Base-by-base conservation (phyloP, 176 grass and related monocot genomes). In the Rhynchospora pubera region DNA sequence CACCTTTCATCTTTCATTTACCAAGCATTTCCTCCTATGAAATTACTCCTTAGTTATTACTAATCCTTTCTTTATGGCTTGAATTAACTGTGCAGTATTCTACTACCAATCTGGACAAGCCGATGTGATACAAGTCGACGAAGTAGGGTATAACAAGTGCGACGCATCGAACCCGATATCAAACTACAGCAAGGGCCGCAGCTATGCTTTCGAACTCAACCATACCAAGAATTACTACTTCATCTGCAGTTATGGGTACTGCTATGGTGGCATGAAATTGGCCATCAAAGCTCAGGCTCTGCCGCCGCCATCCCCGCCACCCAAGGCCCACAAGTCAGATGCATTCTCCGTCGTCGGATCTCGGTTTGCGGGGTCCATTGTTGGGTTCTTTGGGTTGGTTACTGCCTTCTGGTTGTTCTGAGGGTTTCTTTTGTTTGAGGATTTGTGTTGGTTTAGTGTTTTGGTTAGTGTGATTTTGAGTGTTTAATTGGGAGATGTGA, bases 121-220 rank as follows among this genome's bases (percentile, higher is more conserved):
- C 78, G 96, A 99, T 84, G 89, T 99, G 82, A 52, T 99, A 66
- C 91, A 71, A 87, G 96, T 99, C 82, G 93, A 99, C 84, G 96
- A 91, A 87, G 44, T 73, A 1, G 91, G 85, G 10, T 99, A 88
- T 91, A 94, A 99, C 89, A 94, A 91, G 70, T 99, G 96, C 85
- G 92, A 99, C 73, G 70, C 91, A 24, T 74, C 80, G 56, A 84
- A 73, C 82, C 56, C 96, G 42, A 91, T 99, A 87, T 93, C 86
- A 74, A 99, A 99, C 89, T 99, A 99, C 92, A 99, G 96, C 90
- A 99, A 99, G 84, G 96, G 96, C 1, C 87, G 96, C 14, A 99
- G 3, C 90, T 99, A 89, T 82, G 93, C 96, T 5, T 93, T 99
- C 85, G 19, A 95, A 85, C 92, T 99, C 60, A 99, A 99, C 86